Evolutionary conservation across 208 protist species (phyloP).

Genomic region (Angomonas desouzai): DNA sequence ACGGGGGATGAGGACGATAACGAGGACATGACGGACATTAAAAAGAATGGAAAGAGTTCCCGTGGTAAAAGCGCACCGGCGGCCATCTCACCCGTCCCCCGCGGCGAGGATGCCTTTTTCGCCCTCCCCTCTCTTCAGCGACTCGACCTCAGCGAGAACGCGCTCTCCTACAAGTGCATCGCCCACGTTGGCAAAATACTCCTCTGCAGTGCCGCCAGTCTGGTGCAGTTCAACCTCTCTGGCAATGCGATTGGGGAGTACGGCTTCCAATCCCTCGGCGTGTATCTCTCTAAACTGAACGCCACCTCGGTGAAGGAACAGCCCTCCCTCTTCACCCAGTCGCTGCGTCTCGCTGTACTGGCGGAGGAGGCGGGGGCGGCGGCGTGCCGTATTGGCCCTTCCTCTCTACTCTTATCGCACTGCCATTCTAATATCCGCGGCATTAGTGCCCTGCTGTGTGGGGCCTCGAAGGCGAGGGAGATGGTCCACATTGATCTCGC

Average conservation of each 20-base stretch:
- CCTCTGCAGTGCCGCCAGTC: conserved; percentile 52
- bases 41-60: neutral
- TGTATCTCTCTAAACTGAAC: conserved; percentile 63
- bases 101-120: conserved; percentile 13
- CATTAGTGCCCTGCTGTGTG: conserved; percentile 57
- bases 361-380: neutral
- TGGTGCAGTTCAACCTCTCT: conserved; percentile 53
- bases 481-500: conserved; percentile 17
- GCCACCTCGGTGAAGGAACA: conserved; percentile 23
- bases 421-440: conserved; percentile 32
- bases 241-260: conserved; percentile 68
- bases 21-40: neutral
- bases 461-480: conserved; percentile 49
- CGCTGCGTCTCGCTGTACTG: neutral
- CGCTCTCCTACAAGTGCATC: conserved; percentile 54
- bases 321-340: neutral
- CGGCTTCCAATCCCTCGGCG: conserved; percentile 68
- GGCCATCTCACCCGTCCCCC: neutral
- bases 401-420: neutral
- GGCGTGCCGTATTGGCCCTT: neutral
- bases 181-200: conserved; percentile 60
- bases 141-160: conserved; percentile 69
- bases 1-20: neutral
- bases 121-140: conserved; percentile 37
- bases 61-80: neutral